Base-by-base conservation (phyloP, 257 asterid species). In the Ilex asprella region DNA sequence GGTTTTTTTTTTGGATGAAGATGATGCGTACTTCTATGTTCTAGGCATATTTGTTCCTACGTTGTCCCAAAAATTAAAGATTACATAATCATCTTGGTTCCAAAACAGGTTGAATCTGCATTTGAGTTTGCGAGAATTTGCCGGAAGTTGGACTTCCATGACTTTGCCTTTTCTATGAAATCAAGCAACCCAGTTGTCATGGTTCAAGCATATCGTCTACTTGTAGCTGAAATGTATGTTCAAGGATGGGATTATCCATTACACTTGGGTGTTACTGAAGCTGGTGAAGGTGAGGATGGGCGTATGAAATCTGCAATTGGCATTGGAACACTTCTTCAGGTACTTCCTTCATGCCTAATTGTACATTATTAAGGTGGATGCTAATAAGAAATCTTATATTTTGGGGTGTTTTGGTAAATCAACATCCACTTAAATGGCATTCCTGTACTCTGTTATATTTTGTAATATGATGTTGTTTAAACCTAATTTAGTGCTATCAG, bases 211-310 rank as follows among this genome's bases (percentile, higher is more conserved):
- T 93, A 93, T 67, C 94, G 99, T 30, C 96, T 93, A 69, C 94
- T 93, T 30, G 96, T 86, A 67, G 97, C 97, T 61, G 99, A 93
- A 79, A 89, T 93, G 99, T 89, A 93, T 64, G 96, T 89, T 76
- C 85, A 81, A 3, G 97, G 96, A 64, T 93, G 99, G 99, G 99
- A 93, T 79, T 93, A 93, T 71, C 99, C 99, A 10, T 82, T 93
- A 58, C 99, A 93, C 70, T 73, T 93, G 72, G 99, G 99, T 67
- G 99, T 93, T 39, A 93, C 99, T 52, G 97, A 93, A 84, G 99
- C 99, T 62, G 97, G 99, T 71, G 99, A 89, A 77, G 97, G 99
- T 66, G 99, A 93, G 78, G 99, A 93, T 76, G 99, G 99, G 58
- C 81, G 97, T 65, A 93, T 93, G 99, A 93, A 93, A 84, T 89